Percentiles rank a stretch among this genome's conserved stretches.
Evolutionary conservation across 148 eudicot genomes (phyloP).

Genomic region (Pouteria glomerata): DNA sequence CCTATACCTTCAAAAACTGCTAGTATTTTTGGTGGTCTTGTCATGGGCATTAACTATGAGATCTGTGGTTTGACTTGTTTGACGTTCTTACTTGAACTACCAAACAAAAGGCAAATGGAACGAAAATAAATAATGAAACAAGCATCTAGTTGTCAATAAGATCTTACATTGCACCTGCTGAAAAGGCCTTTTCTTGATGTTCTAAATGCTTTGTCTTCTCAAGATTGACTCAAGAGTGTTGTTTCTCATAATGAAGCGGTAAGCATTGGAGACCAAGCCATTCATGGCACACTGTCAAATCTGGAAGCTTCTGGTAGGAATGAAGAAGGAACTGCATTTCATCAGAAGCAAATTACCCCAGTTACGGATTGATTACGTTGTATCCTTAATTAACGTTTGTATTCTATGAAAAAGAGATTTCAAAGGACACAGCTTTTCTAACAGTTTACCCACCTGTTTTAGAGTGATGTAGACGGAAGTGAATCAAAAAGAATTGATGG

Average conservation of each 20-base stretch:
- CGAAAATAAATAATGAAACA: not conserved
- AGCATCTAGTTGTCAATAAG: slow-evolving; percentile 15
- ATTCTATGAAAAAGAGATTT: not conserved
- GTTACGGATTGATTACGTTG: slow-evolving; percentile 30
- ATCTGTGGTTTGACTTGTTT: slow-evolving; percentile 41
- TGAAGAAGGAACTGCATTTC: slow-evolving; percentile 8
- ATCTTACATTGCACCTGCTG: slow-evolving; percentile 16
- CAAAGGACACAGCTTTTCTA: slow-evolving; percentile 9
- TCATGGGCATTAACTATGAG: slow-evolving; percentile 23
- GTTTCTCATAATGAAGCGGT: slow-evolving; percentile 14
- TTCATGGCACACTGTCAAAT: slow-evolving; percentile 8
- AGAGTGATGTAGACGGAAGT: slow-evolving; percentile 35
- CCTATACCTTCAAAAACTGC: slow-evolving; percentile 26
- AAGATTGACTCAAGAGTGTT: slow-evolving; percentile 32
- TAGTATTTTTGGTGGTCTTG: slow-evolving; percentile 31
- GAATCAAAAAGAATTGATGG: slow-evolving; percentile 7
- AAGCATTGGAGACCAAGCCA: slow-evolving; percentile 11
- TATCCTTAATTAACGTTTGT: not conserved
- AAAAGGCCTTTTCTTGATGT: slow-evolving; percentile 20
- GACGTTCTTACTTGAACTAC: slow-evolving; percentile 7
- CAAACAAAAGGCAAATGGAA: not conserved
- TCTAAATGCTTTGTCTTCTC: slow-evolving; percentile 32
- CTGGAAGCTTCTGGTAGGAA: slow-evolving; percentile 4
- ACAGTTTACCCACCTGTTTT: slow-evolving; percentile 25
- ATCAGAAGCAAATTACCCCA: slow-evolving; percentile 16